Conservation (phyloP, 2,329 filamentous ascomycete genomes). For the Nemania sp. region DNA sequence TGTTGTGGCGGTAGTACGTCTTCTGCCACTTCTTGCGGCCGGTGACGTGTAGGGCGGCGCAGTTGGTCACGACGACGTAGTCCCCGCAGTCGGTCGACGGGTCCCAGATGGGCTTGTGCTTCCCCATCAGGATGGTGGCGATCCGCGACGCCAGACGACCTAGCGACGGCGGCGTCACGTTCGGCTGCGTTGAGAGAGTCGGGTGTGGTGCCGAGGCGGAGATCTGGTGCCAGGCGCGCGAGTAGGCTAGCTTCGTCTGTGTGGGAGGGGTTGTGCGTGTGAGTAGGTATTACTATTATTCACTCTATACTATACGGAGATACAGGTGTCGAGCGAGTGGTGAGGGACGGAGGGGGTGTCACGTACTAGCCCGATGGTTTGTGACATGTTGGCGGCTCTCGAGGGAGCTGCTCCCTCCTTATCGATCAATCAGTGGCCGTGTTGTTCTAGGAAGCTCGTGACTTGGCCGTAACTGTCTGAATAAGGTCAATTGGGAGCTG, state of each 20-base stretch:
- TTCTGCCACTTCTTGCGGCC: conserved; percentile 95
- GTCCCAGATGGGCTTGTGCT: conserved; percentile 98
- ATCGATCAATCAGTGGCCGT: conserved; percentile 16
- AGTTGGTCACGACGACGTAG: conserved; percentile 95
- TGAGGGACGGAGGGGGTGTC: conserved; percentile 35
- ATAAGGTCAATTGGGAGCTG: conserved; percentile 11
- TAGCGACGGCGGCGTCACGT: conserved; percentile 78
- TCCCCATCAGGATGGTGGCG: conserved; percentile 92
- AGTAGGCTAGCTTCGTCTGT: conserved; percentile 96
- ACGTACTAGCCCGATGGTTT: conserved; percentile 79
- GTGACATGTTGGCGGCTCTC: conserved; percentile 72
- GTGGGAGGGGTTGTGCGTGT: conserved; percentile 12
- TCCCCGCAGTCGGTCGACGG: conserved; percentile 98
- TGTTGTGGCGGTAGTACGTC: conserved; percentile 94
- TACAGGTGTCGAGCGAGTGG: not conserved
- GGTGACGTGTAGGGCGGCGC: conserved; percentile 86
- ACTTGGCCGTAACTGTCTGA: not conserved
- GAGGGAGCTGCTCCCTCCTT: conserved; percentile 52
- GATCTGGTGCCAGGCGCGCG: conserved; percentile 90
- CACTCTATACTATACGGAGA: conserved; percentile 1
- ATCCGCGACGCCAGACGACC: conserved; percentile 91
- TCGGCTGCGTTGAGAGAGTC: conserved; percentile 68
- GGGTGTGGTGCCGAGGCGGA: conserved; percentile 77
- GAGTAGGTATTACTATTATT: conserved; percentile 1
- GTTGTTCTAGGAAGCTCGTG: not conserved